These are phyloP conservation scores for Tuber indicum DNA, from an alignment of 495 filamentous ascomycete species.

Conservation along the genomic window DNA sequence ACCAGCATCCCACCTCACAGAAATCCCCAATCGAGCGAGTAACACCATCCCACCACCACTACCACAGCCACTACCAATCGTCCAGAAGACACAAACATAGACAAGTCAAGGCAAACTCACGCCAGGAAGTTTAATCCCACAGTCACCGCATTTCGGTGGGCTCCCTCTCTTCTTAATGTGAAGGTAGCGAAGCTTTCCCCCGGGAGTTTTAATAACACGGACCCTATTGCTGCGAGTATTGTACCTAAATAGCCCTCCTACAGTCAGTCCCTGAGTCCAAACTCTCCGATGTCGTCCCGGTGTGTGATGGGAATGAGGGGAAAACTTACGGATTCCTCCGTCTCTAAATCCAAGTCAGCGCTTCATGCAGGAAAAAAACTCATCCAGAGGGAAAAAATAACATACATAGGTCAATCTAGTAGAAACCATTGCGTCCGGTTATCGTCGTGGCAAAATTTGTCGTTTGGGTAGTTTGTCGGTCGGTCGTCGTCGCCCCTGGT, in stretches of 20 bases:
- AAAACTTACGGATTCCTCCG: constrained; percentile 81
- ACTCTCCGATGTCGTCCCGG: constrained; percentile 11
- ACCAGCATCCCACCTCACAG: background rate
- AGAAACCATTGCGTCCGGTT: constrained; percentile 51
- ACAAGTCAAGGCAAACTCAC: constrained; percentile 27
- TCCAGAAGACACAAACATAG: background rate
- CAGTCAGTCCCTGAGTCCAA: constrained; percentile 12
- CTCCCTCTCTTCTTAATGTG: constrained; percentile 98
- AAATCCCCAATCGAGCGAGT: background rate
- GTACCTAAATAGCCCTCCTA: constrained; percentile 54
- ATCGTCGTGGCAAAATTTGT: background rate
- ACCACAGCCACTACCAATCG: background rate
- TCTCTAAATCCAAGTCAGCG: constrained; percentile 52
- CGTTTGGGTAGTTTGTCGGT: background rate
- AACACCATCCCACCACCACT: background rate
- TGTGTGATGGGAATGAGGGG: constrained; percentile 4
- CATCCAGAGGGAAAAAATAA: constrained; percentile 22
- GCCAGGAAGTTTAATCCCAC: constrained; percentile 65
- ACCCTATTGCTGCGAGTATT: constrained; percentile 97
- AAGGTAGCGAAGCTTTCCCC: constrained; percentile 85
- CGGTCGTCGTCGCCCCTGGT: background rate
- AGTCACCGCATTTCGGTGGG: constrained; percentile 97
- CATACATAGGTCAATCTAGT: constrained; percentile 70
- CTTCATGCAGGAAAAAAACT: constrained; percentile 12
- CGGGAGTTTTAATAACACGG: constrained; percentile 91